Base-by-base conservation (phyloP, 768 basidiomycete genomes). In the Mycena haematopus region DNA sequence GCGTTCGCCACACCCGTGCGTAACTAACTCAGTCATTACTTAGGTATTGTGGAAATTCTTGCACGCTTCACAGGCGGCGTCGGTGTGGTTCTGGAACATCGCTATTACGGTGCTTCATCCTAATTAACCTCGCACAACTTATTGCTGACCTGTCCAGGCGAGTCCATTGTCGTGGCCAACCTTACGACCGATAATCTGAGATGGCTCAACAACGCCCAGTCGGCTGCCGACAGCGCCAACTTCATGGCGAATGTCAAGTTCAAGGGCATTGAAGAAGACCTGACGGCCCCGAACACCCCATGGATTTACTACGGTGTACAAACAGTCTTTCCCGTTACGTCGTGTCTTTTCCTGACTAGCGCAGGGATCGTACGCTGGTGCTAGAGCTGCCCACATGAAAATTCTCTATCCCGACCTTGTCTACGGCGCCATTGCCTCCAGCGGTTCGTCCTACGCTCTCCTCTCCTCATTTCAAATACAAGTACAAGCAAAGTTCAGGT, bases 241-340 rank as follows among this genome's bases (percentile, higher is more conserved):
- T 97, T 99, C 71, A 94, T 97, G 85, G 78, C 83, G 8, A 85
- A 89, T 63, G 86, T 96, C 72, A 84, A 87, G 69, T 90, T 96
- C 68, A 75, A 81, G 8, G 90, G 86, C 1, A 85, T 95, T 52
- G 75, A 82, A 1, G 88, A 89, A 69, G 84, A 91, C 69, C 69
- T 93, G 66, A 90, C 89, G 19, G 84, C 92, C 13, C 85, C 90
- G 19, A 78, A 77, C 29, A 89, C 89, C 1, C 91, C 92, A 10
- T 95, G 93, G 93, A 93, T 95, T 58, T 95, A 96, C 73, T 96
- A 96, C 69, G 96, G 96, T 15, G 95, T 93, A 73, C 44, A 63
- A 19, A 21, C 22, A 24, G 54, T 25, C 62, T 55, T 49, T 21
- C 29, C 24, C 27, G 6, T 42, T 21, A 42, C 29, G 44, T 22